Evolutionary conservation across 2,329 filamentous ascomycete species (phyloP), one percentile per base, ranked within the genome.

Genomic region (Cryphonectria carpinicola): DNA sequence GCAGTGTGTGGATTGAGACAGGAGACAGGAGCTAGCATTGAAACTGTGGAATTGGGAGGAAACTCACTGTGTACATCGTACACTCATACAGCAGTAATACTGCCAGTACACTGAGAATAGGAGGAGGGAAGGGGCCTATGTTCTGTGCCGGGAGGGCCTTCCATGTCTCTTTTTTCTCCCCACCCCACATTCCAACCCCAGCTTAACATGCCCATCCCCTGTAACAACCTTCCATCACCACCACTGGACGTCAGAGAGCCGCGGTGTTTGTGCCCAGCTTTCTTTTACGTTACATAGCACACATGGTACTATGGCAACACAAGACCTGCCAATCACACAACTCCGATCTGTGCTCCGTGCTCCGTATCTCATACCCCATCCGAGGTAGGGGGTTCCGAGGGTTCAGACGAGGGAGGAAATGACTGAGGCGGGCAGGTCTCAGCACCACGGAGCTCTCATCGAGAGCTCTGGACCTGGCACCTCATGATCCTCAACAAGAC

Each of bases 321-420:
- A n/a, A 25, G 22, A 39, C 32, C 58, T 61, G 35, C 58, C 58
- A 61, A 61, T 61, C 58, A 61, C 35, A 39, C 58, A 61, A 25
- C 58, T n/a, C 58, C 35, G 22, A 58, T 58, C 54, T 28, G 54
- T 32, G 54, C 28, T 58, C 54, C 28, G 25, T 58, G 17, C 54
- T 56, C 52, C 52, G 54, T 19, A 58, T 32, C 28, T 19, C 54
- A 32, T 58, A 32, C 54, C 54, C 25, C 54, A 58, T 19, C 54
- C 54, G 54, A 58, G 54, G 54, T 58, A 58, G 54, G 54, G 25
- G 25, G 11, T 10, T 10, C 54, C 19, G 11, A 14, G 32, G 32
- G 32, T 61, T 61, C 17, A 61, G 58, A 37, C 22, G 58, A 39
- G 35, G 35, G 17, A 39, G 35, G 58, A 19, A 32, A 35, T 60